These are phyloP conservation scores for Colletotrichum incanum DNA, from an alignment of 2,329 filamentous ascomycete genomes.

Conservation along the genomic window DNA sequence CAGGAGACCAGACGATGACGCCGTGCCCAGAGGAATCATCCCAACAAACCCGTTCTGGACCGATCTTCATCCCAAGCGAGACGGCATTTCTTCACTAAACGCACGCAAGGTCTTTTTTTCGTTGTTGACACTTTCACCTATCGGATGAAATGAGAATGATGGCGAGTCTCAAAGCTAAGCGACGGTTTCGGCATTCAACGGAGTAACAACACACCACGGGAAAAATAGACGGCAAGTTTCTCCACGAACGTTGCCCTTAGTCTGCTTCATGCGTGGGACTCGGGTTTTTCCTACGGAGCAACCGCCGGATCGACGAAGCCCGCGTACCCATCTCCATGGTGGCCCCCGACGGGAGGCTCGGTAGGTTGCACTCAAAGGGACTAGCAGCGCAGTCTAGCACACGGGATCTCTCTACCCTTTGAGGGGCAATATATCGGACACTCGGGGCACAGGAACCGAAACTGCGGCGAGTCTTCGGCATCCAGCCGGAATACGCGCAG, in stretches of 20 bases:
- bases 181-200: not conserved
- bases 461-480: slow-evolving; percentile 12
- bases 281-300: not conserved
- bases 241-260: not conserved
- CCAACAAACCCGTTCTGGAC: not conserved
- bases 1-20: not conserved
- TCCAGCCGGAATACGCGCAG: slow-evolving; percentile 1
- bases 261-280: not conserved
- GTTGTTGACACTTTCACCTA: not conserved
- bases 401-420: not conserved
- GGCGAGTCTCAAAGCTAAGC: not conserved
- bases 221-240: not conserved
- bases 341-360: too few species aligned
- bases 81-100: not conserved
- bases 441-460: slow-evolving; percentile 27
- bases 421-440: slow-evolving; percentile 35
- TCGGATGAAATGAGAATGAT: not conserved
- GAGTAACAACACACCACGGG: not conserved
- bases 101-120: not conserved
- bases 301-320: not conserved
- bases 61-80: not conserved
- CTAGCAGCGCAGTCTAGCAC: not conserved
- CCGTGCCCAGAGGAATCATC: not conserved
- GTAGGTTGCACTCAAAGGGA: not conserved
- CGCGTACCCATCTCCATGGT: not conserved